Conservation (phyloP, 1,284 basidiomycete genomes). For the Cryptococcus deneoformans region DNA sequence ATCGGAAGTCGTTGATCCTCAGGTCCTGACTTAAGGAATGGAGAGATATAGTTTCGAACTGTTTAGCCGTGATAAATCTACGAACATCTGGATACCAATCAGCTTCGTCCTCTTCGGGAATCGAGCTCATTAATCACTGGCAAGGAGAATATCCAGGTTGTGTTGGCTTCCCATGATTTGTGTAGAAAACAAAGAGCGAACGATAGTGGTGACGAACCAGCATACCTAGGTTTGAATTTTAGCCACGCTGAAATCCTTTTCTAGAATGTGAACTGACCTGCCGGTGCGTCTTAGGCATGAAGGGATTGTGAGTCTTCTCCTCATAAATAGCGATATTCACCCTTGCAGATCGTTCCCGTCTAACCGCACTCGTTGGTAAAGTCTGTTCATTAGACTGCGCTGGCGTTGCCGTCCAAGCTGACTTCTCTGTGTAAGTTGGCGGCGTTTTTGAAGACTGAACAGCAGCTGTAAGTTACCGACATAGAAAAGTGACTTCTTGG, state of each 20-base stretch:
- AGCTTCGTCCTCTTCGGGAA: not conserved
- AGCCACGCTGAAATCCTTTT: not conserved
- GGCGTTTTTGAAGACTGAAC: too few relatives aligned
- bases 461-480: too few relatives aligned
- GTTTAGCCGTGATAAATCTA: constrained; percentile 66
- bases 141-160: constrained; percentile 65
- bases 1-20: constrained; percentile 71
- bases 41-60: constrained; percentile 77
- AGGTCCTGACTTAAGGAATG: constrained; percentile 78
- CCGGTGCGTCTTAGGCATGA: constrained; percentile 41
- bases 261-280: constrained; percentile 43
- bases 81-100: constrained; percentile 60
- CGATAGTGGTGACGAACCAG: constrained; percentile 62
- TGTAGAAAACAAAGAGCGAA: constrained; percentile 68
- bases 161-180: constrained; percentile 71
- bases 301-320: not conserved
- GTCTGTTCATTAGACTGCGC: too few relatives aligned
- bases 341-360: too few relatives aligned
- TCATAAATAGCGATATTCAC: too few relatives aligned
- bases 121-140: constrained; percentile 54
- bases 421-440: too few relatives aligned
- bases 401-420: too few relatives aligned
- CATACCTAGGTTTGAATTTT: constrained; percentile 57
- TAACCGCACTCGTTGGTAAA: too few relatives aligned
- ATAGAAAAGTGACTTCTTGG: too few relatives aligned